Evolutionary conservation across 768 basidiomycete species (phyloP).

Genomic region (Termitomyces sp.): DNA sequence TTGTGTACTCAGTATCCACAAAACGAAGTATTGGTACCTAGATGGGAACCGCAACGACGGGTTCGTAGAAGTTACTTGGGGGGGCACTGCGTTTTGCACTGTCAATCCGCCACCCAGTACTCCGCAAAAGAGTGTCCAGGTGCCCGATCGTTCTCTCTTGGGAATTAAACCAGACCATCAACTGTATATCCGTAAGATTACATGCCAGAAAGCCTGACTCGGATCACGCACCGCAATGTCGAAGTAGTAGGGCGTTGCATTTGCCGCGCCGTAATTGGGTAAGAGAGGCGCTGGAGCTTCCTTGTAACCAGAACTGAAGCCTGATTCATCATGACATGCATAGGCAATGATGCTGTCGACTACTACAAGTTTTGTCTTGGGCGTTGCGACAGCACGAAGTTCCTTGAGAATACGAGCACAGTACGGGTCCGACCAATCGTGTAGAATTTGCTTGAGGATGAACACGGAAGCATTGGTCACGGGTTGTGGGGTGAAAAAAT

Average conservation of each 20-base stretch:
- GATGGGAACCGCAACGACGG: slow-evolving; percentile 6
- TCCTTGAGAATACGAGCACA: slow-evolving; percentile 24
- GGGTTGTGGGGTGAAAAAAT: slow-evolving; percentile 34
- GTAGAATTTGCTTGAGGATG: slow-evolving; percentile 28
- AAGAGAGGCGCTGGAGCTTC: slow-evolving; percentile 7
- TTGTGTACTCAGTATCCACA: not conserved
- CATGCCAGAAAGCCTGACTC: not conserved
- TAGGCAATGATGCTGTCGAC: slow-evolving; percentile 30
- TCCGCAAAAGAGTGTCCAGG: slow-evolving; percentile 1
- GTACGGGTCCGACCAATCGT: slow-evolving; percentile 34
- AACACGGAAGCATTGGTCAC: slow-evolving; percentile 29
- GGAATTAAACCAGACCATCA: slow-evolving; percentile 12
- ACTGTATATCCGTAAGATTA: not conserved
- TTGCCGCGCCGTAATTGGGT: slow-evolving; percentile 7
- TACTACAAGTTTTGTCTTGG: slow-evolving; percentile 30
- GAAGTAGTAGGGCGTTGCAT: not conserved
- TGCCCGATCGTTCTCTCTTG: slow-evolving; percentile 9
- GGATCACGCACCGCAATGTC: slow-evolving; percentile 2
- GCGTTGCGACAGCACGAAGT: slow-evolving; percentile 27
- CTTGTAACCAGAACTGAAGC: not conserved
- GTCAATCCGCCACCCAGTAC: slow-evolving; percentile 7
- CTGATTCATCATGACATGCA: slow-evolving; percentile 15
- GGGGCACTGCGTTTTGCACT: slow-evolving; percentile 1
- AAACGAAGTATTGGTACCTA: not conserved
- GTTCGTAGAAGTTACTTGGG: slow-evolving; percentile 8